phyloP scores from a whole-genome alignment of 2,329 filamentous ascomycete species.

The Talaromyces sp. region DNA sequence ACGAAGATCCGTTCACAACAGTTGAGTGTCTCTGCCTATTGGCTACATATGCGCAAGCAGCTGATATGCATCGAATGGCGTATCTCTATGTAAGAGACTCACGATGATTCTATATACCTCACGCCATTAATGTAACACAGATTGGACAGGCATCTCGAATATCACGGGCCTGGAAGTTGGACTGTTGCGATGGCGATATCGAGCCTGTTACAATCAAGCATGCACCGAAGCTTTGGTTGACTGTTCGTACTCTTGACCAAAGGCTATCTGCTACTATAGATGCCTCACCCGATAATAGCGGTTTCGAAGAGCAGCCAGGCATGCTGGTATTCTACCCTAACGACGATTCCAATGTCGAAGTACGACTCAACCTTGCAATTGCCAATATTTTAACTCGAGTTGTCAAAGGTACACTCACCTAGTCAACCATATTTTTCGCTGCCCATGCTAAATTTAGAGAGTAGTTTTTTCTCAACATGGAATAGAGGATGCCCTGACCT shows the following conservation, averaged over 20 bases:
- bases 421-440: background rate
- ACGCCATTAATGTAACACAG: slow-evolving; percentile 2
- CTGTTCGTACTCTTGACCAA: slow-evolving; percentile 49
- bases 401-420: background rate
- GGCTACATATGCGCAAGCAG: slow-evolving; percentile 7
- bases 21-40: slow-evolving; percentile 4
- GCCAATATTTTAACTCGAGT: background rate
- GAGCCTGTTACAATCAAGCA: background rate
- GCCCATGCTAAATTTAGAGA: background rate
- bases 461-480: background rate
- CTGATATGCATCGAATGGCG: slow-evolving; percentile 8
- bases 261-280: slow-evolving; percentile 54
- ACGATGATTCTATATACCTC: background rate
- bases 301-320: slow-evolving; percentile 30
- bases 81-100: slow-evolving; percentile 8
- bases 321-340: background rate
- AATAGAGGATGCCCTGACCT: background rate
- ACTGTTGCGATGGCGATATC: background rate
- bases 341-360: background rate
- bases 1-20: background rate
- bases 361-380: background rate
- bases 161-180: background rate
- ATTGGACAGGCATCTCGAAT: slow-evolving; percentile 2
- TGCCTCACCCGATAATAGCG: slow-evolving; percentile 46
- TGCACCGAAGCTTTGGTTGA: slow-evolving; percentile 28